Evolutionary conservation across 257 asterid genomes (phyloP), one percentile per base, ranked within the genome.

Genomic region (Solanum ossicruentum): DNA sequence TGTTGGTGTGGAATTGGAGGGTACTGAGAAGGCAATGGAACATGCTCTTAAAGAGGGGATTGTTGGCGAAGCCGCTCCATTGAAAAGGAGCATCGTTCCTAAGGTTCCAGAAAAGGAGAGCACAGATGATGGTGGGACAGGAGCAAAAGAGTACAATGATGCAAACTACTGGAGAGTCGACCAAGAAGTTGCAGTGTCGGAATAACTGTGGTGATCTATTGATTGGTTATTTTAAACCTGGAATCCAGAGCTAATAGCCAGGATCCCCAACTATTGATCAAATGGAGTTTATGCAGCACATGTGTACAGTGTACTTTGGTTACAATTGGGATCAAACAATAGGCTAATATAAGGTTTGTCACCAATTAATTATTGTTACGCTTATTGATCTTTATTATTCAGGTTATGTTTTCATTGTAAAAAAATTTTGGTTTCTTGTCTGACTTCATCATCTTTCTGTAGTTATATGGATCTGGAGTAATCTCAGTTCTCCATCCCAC

Each of bases 81-180:
- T 97, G 84, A 97, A 90, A 85, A 88, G 91, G 86, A 93, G 86
- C 75, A 81, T 88, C 7, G 63, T 83, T 13, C 92, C 94, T 28
- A 91, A 92, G 81, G 85, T 83, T 18, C 88, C 87, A 0, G 98
- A 90, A 56, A 93, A 88, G 23, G 96, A 92, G 70, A 92, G 87
- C 79, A 58, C 92, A 0, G 95, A 90, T 9, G 96, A 91, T 43
- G 90, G 91, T 61, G 92, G 91, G 71, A 88, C 91, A 4, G 95
- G 89, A 49, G 85, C 87, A 85, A 90, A 94, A 87, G 99, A 97
- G 86, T 95, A 90, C 85, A 95, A 93, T 23, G 98, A 95, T 54
- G 86, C 97, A 26, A 95, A 94, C 85, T 95, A 92, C 88, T 95
- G 99, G 99, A 95, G 95, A 89, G 99, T 95, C 51, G 99, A 95